Conservation (phyloP, 768 basidiomycete species). For the Pisolithus tinctorius region DNA sequence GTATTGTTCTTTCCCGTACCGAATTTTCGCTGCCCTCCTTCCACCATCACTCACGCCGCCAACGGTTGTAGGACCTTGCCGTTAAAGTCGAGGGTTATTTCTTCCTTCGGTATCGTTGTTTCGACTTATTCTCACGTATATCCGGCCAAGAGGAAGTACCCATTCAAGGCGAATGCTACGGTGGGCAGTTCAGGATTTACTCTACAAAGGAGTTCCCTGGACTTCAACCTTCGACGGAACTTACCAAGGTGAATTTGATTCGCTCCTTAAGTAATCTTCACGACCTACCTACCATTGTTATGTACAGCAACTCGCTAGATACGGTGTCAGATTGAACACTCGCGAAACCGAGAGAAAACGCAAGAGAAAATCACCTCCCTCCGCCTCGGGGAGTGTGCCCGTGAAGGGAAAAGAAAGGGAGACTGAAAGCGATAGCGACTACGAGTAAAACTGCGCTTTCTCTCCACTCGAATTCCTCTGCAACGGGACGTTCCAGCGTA, state of each 20-base stretch:
- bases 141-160: constrained; percentile 27
- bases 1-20: constrained; percentile 7
- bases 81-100: constrained; percentile 62
- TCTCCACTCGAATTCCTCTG: too few relatives aligned
- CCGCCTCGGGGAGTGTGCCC: not conserved
- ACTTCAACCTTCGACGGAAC: constrained; percentile 56
- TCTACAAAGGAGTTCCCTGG: constrained; percentile 75
- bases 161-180: constrained; percentile 59
- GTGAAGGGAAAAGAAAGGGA: constrained; percentile 1
- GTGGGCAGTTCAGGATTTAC: constrained; percentile 62
- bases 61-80: constrained; percentile 49
- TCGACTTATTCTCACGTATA: constrained; percentile 47
- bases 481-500: too few relatives aligned
- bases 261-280: not conserved
- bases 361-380: constrained; percentile 21
- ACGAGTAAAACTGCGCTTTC: constrained; percentile 5
- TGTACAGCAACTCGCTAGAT: constrained; percentile 27
- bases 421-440: constrained; percentile 20
- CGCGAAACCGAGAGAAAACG: constrained; percentile 32
- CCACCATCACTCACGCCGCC: not conserved
- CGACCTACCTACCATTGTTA: constrained; percentile 1
- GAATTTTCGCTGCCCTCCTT: not conserved
- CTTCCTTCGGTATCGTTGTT: constrained; percentile 63
- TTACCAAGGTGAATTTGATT: constrained; percentile 47
- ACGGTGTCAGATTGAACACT: constrained; percentile 31